These are phyloP conservation scores for Theileria annulata DNA, from an alignment of 169 alveolate genomes.

Conservation along the genomic window DNA sequence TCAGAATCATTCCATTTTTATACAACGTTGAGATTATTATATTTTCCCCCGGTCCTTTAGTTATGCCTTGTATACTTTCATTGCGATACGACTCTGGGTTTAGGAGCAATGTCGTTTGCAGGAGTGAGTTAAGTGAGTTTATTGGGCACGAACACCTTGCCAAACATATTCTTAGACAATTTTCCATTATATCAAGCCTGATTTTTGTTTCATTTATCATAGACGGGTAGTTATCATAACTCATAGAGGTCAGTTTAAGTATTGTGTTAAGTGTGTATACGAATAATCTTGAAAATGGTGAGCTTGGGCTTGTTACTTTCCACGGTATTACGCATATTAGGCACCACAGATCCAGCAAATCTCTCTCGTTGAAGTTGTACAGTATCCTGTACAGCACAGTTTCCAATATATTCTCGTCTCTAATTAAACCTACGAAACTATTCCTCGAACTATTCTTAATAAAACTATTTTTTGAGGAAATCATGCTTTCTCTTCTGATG, in stretches of 20 bases:
- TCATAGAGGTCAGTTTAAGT: constrained; percentile 31
- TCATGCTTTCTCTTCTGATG: neutral
- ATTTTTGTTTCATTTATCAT: neutral
- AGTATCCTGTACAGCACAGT: constrained; percentile 11
- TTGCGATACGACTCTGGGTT: constrained; percentile 19
- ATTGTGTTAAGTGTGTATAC: constrained; percentile 22
- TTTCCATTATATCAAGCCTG: constrained; percentile 56
- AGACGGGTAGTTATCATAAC: neutral
- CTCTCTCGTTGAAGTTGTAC: constrained; percentile 37
- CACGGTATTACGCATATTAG: constrained; percentile 62
- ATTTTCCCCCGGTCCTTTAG: neutral
- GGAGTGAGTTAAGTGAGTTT: constrained; percentile 46
- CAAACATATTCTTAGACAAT: constrained; percentile 44
- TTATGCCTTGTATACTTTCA: constrained; percentile 1
- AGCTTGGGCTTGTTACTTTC: constrained; percentile 45
- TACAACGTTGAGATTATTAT: neutral
- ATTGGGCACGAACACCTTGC: constrained; percentile 56
- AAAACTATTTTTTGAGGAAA: neutral
- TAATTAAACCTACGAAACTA: neutral
- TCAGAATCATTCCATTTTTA: constrained; percentile 35
- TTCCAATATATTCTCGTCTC: constrained; percentile 2
- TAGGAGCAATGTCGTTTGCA: constrained; percentile 47
- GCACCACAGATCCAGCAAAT: constrained; percentile 64
- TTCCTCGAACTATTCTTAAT: neutral
- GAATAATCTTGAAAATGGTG: constrained; percentile 46